Evolutionary conservation across 139 green algal species (phyloP), one percentile per base, ranked within the genome.

Genomic region (Coccomyxa sp.): DNA sequence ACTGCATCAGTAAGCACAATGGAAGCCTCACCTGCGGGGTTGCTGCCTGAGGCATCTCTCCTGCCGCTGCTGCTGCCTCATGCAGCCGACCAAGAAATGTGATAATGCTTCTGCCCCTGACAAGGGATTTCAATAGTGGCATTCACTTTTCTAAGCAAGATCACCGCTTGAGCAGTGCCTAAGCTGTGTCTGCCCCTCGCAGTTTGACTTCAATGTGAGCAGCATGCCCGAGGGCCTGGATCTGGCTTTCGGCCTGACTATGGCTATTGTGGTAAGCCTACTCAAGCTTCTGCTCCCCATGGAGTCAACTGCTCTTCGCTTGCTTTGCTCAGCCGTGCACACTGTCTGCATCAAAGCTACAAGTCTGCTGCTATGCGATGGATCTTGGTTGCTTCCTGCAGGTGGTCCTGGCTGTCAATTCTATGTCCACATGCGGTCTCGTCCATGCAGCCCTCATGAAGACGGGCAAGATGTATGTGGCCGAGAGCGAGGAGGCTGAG

Each of bases 151-250:
- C 5, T 64, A 3, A 64, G 50, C 50, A 31, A 22, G n/a, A n/a
- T n/a, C n/a, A n/a, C n/a, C n/a, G n/a, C n/a, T n/a, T n/a, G n/a
- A n/a, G n/a, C n/a, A n/a, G n/a, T n/a, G n/a, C n/a, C n/a, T n/a
- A n/a, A n/a, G 27, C 50, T 64, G 50, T n/a, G 1, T 64, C 50
- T 64, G 22, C 18, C 50, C 50, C 27, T 22, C 34, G 33, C 68
- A 73, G 68, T 73, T 73, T 9, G 68, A 73, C 68, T 73, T 73
- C 4, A 27, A 90, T 36, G 68, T 39, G n/a, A 27, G 24, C 33
- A 27, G 24, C 24, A 6, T 12, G 12, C 16, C 31, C 68, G 24
- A 18, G 16, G 68, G 68, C 68, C 24, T 73, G 2, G 4, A 37
- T 37, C n/a, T 73, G n/a, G 68, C 68, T 18, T 73, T 73, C 4